phyloP scores from a whole-genome alignment of 495 filamentous ascomycete genomes.

The Lentithecium fluviatile region DNA sequence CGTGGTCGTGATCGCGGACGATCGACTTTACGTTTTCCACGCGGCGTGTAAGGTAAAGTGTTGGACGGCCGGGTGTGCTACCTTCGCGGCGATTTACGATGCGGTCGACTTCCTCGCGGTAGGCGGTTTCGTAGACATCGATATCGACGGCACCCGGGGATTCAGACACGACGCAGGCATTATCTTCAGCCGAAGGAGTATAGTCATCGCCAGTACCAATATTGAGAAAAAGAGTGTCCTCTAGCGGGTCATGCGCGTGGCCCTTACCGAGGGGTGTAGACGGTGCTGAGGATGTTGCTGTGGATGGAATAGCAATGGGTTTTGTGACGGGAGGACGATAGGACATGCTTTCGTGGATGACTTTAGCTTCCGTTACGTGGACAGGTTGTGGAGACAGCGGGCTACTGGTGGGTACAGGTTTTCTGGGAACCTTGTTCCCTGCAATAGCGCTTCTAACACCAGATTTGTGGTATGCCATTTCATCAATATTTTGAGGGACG shows the following conservation, averaged over 20 bases:
- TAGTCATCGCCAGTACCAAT: conserved; percentile 64
- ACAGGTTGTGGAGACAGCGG: not conserved
- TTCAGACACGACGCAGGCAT: conserved; percentile 62
- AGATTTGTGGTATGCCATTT: conserved; percentile 9
- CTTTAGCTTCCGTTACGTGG: conserved; percentile 6
- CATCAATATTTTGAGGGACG: conserved; percentile 33
- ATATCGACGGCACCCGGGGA: conserved; percentile 77
- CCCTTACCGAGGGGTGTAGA: conserved; percentile 50
- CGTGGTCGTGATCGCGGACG: conserved; percentile 17
- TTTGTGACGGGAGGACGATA: conserved; percentile 14
- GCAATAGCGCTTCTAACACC: not conserved
- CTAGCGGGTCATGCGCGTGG: conserved; percentile 64
- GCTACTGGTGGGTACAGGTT: not conserved
- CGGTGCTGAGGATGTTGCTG: conserved; percentile 3
- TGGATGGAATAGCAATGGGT: conserved; percentile 38
- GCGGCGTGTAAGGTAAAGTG: conserved; percentile 60
- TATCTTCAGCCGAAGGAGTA: conserved; percentile 25
- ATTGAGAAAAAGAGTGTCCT: conserved; percentile 65
- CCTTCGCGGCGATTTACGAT: conserved; percentile 54
- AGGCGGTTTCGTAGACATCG: conserved; percentile 85
- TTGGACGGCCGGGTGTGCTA: conserved; percentile 30
- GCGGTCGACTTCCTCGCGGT: conserved; percentile 73
- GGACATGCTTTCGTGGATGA: conserved; percentile 20
- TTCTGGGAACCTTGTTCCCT: not conserved
- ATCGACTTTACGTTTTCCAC: conserved; percentile 51